These are phyloP conservation scores for Eimeria praecox DNA, from an alignment of 169 alveolate genomes.

Conservation along the genomic window DNA sequence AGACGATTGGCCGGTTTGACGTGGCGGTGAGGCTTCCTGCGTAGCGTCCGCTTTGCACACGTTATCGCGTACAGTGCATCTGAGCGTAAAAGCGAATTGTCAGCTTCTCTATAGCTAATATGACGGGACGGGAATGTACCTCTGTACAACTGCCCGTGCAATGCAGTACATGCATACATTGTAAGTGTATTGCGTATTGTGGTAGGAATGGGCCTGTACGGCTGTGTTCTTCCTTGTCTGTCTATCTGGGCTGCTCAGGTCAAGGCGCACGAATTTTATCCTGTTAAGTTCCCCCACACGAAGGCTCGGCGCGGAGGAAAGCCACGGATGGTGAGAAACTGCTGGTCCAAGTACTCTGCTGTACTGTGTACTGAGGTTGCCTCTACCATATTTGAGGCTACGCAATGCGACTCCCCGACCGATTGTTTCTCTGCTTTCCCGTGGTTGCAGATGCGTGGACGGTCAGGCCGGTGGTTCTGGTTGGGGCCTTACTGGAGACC, in stretches of 20 bases:
- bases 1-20: conserved; percentile 7
- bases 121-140: too few relatives aligned
- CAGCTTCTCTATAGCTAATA: not conserved
- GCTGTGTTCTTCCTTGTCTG: not conserved
- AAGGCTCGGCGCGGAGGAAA: conserved; percentile 73
- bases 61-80: not conserved
- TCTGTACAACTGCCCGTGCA: too few relatives aligned
- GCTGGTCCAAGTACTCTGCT: not conserved
- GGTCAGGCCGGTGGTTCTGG: conserved; percentile 81
- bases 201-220: not conserved
- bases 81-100: not conserved
- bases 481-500: conserved; percentile 82
- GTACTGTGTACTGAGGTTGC: not conserved
- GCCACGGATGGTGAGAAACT: conserved; percentile 71
- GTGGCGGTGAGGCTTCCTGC: conserved; percentile 19
- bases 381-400: not conserved
- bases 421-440: not conserved
- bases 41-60: not conserved
- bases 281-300: conserved; percentile 51
- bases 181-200: not conserved
- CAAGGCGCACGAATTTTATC: conserved; percentile 65
- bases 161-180: not conserved
- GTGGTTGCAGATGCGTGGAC: conserved; percentile 79
- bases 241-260: conserved; percentile 25
- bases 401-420: not conserved